Evolutionary conservation across 495 filamentous ascomycete species (phyloP).

Genomic region (Penicillium coprophilum): DNA sequence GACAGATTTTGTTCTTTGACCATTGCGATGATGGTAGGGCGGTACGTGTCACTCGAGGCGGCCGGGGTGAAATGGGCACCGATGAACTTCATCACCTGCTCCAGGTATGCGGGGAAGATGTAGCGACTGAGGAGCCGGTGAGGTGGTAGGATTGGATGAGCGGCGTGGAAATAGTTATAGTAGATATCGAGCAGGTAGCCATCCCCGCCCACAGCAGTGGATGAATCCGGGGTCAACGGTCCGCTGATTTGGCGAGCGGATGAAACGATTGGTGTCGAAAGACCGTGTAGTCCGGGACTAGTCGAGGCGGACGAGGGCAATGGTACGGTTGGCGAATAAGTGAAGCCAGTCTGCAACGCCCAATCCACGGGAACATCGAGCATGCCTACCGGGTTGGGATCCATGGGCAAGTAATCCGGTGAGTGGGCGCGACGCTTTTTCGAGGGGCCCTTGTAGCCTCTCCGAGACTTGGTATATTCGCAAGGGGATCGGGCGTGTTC

Average conservation of each 20-base stretch:
- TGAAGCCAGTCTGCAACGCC: conserved; percentile 24
- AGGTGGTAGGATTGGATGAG: conserved; percentile 47
- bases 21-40: conserved; percentile 35
- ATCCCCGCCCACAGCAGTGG: conserved; percentile 35
- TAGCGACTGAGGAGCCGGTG: conserved; percentile 31
- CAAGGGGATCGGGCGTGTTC: conserved; percentile 34
- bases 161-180: conserved; percentile 47
- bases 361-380: conserved; percentile 35
- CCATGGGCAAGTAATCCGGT: conserved; percentile 30
- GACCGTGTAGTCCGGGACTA: conserved; percentile 29
- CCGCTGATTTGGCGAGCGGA: conserved; percentile 19
- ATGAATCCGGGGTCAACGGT: conserved; percentile 47
- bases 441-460: conserved; percentile 48
- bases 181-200: conserved; percentile 49
- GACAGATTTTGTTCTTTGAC: conserved; percentile 37
- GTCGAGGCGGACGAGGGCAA: conserved; percentile 25
- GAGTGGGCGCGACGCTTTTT: conserved; percentile 49
- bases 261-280: conserved; percentile 20
- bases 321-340: conserved; percentile 30
- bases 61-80: conserved; percentile 46
- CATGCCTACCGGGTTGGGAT: conserved; percentile 21
- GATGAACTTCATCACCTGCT: conserved; percentile 50
- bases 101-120: conserved; percentile 37
- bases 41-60: conserved; percentile 41
- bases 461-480: conserved; percentile 48